Base-by-base conservation (phyloP, 2,329 filamentous ascomycete species). In the Aspergillus candidus region DNA sequence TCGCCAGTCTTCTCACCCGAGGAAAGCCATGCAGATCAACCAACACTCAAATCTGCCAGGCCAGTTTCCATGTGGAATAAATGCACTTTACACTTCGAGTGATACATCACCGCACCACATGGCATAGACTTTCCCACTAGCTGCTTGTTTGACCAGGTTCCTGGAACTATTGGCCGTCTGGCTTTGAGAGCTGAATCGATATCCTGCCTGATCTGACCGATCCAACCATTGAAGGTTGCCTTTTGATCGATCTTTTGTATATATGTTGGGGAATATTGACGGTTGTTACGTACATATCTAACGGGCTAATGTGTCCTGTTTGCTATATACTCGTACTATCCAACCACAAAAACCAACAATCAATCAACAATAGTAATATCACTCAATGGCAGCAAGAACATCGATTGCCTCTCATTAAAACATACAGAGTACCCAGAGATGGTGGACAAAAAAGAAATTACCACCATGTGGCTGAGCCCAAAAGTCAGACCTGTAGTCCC, bases 11-110 rank as follows among this genome's bases (percentile, higher is more conserved):
- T 15, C 41, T 34, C 36, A 39, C 43, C 44, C 50, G 44, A 44
- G 48, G 38, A 41, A 56, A 50, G 52, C 50, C 39, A 45, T 44
- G 53, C 47, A 43, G 53, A 54, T 53, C 50, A 41, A 22, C 33
- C 22, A 31, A 22, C 32, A 27, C 7, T 10, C 22, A 27, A 27
- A 27, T 27, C 22, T 27, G 35, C 41, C 34, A 43, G 38, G 38
- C 39, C 22, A 27, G 7, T 27, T 27, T 10, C 22, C 22, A 27
- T 27, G 22, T 27, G 22, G 22, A 27, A 27, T 27, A 27, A 10
- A 10, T 18, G 6, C 18, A 18, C 18, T 18, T 18, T 18, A 41
- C n/a, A 29, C 27, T 29, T 35, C 32, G 33, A 14, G 18, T 43
- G 47, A 47, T 44, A 47, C 33, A 39, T 45, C 46, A 49, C 13